These are phyloP conservation scores for Acanthamoeba quina DNA, from an alignment of 208 protist species.

Conservation along the genomic window DNA sequence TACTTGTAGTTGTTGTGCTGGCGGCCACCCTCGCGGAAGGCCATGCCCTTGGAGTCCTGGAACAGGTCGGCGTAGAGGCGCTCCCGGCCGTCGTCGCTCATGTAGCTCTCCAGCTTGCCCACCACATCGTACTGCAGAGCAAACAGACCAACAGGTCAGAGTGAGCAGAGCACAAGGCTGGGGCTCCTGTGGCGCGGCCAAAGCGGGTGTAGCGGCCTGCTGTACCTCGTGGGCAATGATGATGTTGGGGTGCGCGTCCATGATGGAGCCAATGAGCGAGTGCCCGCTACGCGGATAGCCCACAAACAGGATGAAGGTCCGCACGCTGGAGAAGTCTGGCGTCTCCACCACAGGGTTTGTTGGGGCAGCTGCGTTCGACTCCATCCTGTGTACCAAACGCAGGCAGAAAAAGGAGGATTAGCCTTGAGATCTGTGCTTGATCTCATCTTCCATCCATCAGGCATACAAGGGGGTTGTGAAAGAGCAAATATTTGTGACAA, in stretches of 20 bases:
- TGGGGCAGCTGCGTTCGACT: no score
- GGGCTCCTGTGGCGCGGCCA: background rate
- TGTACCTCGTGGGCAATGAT: conserved; percentile 35
- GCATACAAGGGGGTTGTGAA: no score
- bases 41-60: conserved; percentile 10
- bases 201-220: background rate
- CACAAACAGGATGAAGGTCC: conserved; percentile 14
- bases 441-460: no score
- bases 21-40: conserved; percentile 39
- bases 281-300: conserved; percentile 26
- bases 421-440: no score
- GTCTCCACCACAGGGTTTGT: background rate
- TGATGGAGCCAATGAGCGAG: conserved; percentile 14
- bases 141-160: background rate
- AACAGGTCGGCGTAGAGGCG: conserved; percentile 19
- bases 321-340: conserved; percentile 16
- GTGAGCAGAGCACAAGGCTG: background rate
- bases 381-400: no score
- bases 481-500: no score
- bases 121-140: background rate
- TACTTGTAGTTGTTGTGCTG: conserved; percentile 56
- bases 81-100: background rate
- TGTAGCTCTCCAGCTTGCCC: conserved; percentile 7
- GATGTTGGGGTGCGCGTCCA: conserved; percentile 58
- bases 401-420: no score